phyloP scores from a whole-genome alignment of 2,329 filamentous ascomycete species.

The Macrophomina pseudophaseolina region DNA sequence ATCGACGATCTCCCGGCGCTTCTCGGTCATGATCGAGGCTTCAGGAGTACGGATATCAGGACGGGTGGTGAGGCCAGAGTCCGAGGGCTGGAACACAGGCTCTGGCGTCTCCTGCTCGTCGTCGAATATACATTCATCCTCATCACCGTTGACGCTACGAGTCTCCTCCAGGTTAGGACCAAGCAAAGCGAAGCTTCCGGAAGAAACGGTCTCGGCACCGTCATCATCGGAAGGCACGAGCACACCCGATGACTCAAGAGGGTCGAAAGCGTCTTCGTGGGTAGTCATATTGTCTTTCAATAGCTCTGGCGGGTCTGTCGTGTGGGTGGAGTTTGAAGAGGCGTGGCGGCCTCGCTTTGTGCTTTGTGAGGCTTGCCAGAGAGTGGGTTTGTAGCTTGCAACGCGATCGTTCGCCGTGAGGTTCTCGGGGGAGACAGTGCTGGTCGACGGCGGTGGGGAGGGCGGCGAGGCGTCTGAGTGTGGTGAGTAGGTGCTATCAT shows the following conservation, averaged over 20 bases:
- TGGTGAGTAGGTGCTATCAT: constrained; percentile 22
- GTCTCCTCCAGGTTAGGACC: constrained; percentile 20
- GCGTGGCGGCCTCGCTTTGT: constrained; percentile 10
- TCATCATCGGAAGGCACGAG: constrained; percentile 24
- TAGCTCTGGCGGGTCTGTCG: background rate
- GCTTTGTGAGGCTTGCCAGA: constrained; percentile 2
- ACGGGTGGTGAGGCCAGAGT: constrained; percentile 19
- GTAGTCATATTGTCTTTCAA: constrained; percentile 1
- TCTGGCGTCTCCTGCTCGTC: constrained; percentile 19
- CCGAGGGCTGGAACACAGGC: constrained; percentile 26
- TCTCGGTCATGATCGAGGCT: constrained; percentile 17
- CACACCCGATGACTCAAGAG: constrained; percentile 15
- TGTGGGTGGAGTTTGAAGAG: background rate
- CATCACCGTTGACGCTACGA: constrained; percentile 15
- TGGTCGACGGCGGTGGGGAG: constrained; percentile 5
- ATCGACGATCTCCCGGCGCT: constrained; percentile 7
- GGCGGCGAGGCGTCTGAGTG: constrained; percentile 20
- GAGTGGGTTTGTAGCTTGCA: constrained; percentile 15
- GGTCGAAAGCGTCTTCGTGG: constrained; percentile 6
- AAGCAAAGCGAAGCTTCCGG: constrained; percentile 19
- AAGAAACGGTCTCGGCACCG: constrained; percentile 25
- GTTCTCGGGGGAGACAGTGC: constrained; percentile 11
- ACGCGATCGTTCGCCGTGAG: constrained; percentile 19
- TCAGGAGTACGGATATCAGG: constrained; percentile 19
- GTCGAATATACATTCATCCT: constrained; percentile 9